phyloP scores from a whole-genome alignment of 306 rosid genomes.

The Quercus dentata region DNA sequence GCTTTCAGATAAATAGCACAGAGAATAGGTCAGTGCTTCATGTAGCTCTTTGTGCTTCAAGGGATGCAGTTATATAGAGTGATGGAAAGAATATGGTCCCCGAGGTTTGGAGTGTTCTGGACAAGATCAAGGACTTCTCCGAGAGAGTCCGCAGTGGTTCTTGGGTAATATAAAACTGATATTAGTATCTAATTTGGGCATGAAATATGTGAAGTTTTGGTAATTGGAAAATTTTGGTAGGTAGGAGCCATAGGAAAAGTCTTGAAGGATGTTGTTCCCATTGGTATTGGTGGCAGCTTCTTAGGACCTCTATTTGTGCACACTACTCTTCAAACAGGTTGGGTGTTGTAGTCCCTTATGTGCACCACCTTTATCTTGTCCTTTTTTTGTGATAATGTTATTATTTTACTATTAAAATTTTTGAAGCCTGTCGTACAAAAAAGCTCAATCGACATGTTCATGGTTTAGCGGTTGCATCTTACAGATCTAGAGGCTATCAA shows the following conservation, averaged over 20 bases:
- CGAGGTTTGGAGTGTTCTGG: too few relatives aligned
- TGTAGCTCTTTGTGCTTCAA: too few relatives aligned
- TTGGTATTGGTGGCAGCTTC: conserved; percentile 92
- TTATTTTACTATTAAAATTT: background rate
- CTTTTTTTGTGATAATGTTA: conserved; percentile 2
- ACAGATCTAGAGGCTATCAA: conserved; percentile 68
- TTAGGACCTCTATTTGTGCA: conserved; percentile 90
- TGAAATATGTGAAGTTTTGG: too few relatives aligned
- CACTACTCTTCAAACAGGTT: conserved; percentile 53
- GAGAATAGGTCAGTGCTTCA: too few relatives aligned
- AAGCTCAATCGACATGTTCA: background rate
- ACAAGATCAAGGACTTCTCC: too few relatives aligned
- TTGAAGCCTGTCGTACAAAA: background rate
- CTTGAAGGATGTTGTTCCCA: conserved; percentile 69
- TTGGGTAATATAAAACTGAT: too few relatives aligned
- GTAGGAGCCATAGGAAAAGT: conserved; percentile 87
- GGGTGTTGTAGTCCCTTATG: background rate
- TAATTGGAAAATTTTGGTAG: conserved; percentile 15
- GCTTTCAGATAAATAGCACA: too few relatives aligned
- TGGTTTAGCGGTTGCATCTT: conserved; percentile 26
- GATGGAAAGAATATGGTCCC: too few relatives aligned
- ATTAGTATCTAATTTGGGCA: too few relatives aligned
- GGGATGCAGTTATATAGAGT: too few relatives aligned
- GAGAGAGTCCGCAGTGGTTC: too few relatives aligned
- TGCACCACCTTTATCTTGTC: background rate